A percentile compares a stretch with the other conserved stretches of the same genome.
phyloP scores from a whole-genome alignment of 106 monocot genomes.

The Dioscorea alata region DNA sequence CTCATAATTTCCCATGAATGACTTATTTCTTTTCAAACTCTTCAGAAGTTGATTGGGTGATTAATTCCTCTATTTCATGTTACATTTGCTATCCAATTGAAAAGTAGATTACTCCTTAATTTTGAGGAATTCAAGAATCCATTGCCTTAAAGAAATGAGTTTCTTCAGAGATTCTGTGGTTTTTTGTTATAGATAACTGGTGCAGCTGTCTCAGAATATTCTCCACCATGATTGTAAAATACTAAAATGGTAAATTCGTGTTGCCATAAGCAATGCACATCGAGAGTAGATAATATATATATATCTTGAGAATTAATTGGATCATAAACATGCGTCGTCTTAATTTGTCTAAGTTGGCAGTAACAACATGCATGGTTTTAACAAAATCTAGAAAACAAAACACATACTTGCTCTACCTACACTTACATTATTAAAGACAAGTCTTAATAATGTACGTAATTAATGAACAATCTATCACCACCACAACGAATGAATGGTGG shows the following conservation, averaged over 20 bases:
- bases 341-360: no score
- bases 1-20: neutral
- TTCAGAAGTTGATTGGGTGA: neutral
- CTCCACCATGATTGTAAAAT: conserved; percentile 75
- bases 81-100: conserved; percentile 61
- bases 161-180: conserved; percentile 44
- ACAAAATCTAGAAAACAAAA: no score
- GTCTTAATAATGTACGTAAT: no score
- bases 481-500: no score
- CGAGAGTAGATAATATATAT: neutral
- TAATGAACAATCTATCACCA: no score
- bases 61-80: conserved; percentile 22
- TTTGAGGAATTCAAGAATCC: conserved; percentile 73
- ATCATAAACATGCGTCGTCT: no score
- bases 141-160: conserved; percentile 48
- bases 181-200: conserved; percentile 74
- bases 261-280: neutral
- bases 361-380: no score
- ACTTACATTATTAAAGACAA: no score
- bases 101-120: conserved; percentile 64
- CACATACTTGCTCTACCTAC: no score
- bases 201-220: conserved; percentile 73
- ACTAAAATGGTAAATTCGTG: conserved; percentile 43
- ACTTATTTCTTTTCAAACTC: neutral
- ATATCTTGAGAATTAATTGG: neutral